phyloP scores from a whole-genome alignment of 148 eudicot genomes.

The Camellia japonica region DNA sequence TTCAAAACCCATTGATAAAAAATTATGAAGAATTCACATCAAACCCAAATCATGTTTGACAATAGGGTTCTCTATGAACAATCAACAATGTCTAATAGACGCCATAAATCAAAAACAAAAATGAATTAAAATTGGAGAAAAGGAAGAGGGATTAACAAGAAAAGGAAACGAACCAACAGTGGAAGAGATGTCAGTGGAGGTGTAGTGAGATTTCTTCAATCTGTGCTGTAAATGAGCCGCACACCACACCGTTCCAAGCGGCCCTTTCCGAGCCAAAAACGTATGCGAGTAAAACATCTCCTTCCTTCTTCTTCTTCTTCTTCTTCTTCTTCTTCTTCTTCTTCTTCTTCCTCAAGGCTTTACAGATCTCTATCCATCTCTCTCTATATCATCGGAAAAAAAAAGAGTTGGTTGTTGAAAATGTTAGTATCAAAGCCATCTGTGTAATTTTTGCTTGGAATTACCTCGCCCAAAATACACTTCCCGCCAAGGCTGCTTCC shows the following conservation, averaged over 20 bases:
- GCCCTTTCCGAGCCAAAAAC: constrained; percentile 49
- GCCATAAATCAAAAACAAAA: neutral
- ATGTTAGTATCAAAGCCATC: no score
- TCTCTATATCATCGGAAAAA: no score
- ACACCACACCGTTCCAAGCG: constrained; percentile 55
- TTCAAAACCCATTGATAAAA: no score
- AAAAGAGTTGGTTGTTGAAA: no score
- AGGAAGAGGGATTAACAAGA: neutral
- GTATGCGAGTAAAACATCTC: constrained; percentile 51
- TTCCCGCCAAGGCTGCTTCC: no score
- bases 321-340: no score
- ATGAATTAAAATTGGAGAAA: neutral
- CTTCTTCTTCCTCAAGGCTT: neutral
- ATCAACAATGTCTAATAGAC: neutral
- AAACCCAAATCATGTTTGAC: no score
- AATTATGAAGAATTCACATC: no score
- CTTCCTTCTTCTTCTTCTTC: neutral
- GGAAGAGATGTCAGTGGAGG: constrained; percentile 61
- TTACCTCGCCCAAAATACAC: no score
- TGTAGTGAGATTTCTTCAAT: constrained; percentile 70
- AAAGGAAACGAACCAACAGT: constrained; percentile 59
- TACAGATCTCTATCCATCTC: neutral
- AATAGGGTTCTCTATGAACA: neutral
- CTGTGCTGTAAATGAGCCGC: constrained; percentile 81
- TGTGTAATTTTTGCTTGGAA: no score